Percentiles rank a stretch among this genome's conserved stretches.
Evolutionary conservation across 2,329 filamentous ascomycete genomes (phyloP).

Genomic region (Thermothelomyces thermophilus): DNA sequence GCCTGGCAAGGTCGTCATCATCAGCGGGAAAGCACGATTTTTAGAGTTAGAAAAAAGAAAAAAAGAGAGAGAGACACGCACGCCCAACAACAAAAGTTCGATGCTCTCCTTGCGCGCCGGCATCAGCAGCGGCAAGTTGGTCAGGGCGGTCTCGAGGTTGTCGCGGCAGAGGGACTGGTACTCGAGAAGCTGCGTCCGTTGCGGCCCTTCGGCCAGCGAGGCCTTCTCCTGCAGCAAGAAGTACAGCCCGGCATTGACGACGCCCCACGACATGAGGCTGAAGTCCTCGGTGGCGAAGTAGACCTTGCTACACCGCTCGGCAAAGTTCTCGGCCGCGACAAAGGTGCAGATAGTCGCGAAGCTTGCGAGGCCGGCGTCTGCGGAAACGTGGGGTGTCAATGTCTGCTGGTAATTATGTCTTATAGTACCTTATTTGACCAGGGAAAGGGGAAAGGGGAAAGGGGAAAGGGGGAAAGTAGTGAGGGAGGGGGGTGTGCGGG

Average conservation of each 20-base stretch:
- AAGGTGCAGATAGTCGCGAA: slow-evolving; percentile 46
- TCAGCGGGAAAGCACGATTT: not conserved
- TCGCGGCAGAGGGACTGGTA: slow-evolving; percentile 38
- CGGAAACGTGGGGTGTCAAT: not conserved
- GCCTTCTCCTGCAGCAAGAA: slow-evolving; percentile 44
- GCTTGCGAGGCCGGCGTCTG: slow-evolving; percentile 41
- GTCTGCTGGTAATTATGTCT: no score
- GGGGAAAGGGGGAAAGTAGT: not conserved
- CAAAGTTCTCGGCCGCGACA: slow-evolving; percentile 43
- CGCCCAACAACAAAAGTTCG: slow-evolving; percentile 52
- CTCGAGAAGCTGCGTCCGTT: slow-evolving; percentile 26
- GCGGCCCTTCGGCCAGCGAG: slow-evolving; percentile 31
- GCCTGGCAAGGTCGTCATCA: slow-evolving; percentile 35
- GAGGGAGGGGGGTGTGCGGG: not conserved
- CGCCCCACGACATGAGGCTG: slow-evolving; percentile 44
- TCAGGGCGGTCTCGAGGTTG: slow-evolving; percentile 45
- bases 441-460: no score
- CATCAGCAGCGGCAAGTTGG: slow-evolving; percentile 49
- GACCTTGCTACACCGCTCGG: slow-evolving; percentile 42
- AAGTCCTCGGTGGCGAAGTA: slow-evolving; percentile 49
- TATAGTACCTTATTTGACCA: no score
- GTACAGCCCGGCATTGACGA: slow-evolving; percentile 44
- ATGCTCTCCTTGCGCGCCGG: slow-evolving; percentile 49
- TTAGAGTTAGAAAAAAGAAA: not conserved
- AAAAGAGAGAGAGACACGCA: slow-evolving; percentile 29